Conservation (phyloP, 2,329 filamentous ascomycete genomes). For the Plectosphaerella cucumerina region DNA sequence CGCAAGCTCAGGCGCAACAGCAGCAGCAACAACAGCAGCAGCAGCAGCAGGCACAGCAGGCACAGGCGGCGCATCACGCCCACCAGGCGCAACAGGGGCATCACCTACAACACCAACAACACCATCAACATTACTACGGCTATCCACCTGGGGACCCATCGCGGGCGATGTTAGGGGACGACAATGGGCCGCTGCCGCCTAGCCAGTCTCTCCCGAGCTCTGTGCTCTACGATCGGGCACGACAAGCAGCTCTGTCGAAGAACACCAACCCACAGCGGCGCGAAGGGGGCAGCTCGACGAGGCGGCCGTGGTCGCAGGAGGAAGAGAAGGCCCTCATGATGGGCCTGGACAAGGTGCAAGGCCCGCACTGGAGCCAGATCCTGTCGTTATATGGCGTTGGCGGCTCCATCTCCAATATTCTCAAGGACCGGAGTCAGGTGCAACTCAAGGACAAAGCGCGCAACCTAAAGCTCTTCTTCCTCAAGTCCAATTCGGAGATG, state of each 20-base stretch:
- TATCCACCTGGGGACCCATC: slow-evolving; percentile 11
- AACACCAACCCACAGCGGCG: slow-evolving; percentile 50
- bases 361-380: slow-evolving; percentile 91
- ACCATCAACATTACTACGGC: slow-evolving; percentile 15
- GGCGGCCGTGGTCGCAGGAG: slow-evolving; percentile 81
- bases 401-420: slow-evolving; percentile 74
- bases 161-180: slow-evolving; percentile 24
- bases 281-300: slow-evolving; percentile 56
- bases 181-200: slow-evolving; percentile 38
- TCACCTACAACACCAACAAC: slow-evolving; percentile 21
- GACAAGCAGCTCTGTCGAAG: slow-evolving; percentile 55
- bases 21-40: not conserved
- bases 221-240: slow-evolving; percentile 53
- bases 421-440: slow-evolving; percentile 86
- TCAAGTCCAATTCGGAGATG: slow-evolving; percentile 89
- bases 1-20: not conserved
- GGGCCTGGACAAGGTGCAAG: slow-evolving; percentile 82
- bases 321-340: slow-evolving; percentile 89
- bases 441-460: slow-evolving; percentile 90
- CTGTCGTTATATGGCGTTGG: slow-evolving; percentile 76
- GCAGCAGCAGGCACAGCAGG: not conserved
- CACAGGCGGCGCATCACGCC: not conserved
- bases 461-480: slow-evolving; percentile 85
- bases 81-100: slow-evolving; percentile 23
- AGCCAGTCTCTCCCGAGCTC: slow-evolving; percentile 53